These are phyloP conservation scores for Syzygium grande DNA, from an alignment of 345 rosid genomes.

Conservation along the genomic window DNA sequence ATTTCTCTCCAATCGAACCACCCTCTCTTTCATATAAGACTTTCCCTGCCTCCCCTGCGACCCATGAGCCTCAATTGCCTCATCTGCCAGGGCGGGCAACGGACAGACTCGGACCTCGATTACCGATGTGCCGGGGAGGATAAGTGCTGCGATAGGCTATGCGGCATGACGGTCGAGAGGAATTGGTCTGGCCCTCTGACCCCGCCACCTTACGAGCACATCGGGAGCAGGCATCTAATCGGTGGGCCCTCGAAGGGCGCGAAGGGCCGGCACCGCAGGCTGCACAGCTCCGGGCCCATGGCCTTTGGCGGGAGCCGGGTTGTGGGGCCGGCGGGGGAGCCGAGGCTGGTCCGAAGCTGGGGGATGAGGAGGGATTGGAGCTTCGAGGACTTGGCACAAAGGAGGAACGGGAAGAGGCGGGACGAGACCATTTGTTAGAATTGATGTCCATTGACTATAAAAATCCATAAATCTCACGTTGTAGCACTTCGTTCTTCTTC, in stretches of 20 bases:
- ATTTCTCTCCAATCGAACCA: neutral
- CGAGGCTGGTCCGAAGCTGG: conserved; percentile 3
- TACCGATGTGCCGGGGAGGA: neutral
- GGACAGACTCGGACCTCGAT: neutral
- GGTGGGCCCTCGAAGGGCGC: neutral
- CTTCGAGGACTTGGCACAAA: neutral
- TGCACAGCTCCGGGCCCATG: neutral
- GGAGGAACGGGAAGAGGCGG: neutral
- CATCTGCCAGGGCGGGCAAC: neutral
- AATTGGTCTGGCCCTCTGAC: neutral
- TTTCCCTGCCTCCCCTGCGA: neutral
- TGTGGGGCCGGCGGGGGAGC: neutral
- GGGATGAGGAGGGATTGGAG: conserved; percentile 13
- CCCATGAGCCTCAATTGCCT: conserved; percentile 7
- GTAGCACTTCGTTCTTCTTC: neutral
- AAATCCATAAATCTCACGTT: neutral
- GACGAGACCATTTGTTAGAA: neutral
- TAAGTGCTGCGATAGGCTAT: neutral
- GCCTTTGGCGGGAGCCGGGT: neutral
- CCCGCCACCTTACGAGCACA: neutral
- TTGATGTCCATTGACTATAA: neutral
- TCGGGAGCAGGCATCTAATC: neutral
- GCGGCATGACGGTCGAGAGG: neutral
- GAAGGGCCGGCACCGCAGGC: neutral
- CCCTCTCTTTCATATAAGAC: neutral